Evolutionary conservation across 176 grass and related monocot species (phyloP), one percentile per base, ranked within the genome.

Genomic region (Carex parvula): DNA sequence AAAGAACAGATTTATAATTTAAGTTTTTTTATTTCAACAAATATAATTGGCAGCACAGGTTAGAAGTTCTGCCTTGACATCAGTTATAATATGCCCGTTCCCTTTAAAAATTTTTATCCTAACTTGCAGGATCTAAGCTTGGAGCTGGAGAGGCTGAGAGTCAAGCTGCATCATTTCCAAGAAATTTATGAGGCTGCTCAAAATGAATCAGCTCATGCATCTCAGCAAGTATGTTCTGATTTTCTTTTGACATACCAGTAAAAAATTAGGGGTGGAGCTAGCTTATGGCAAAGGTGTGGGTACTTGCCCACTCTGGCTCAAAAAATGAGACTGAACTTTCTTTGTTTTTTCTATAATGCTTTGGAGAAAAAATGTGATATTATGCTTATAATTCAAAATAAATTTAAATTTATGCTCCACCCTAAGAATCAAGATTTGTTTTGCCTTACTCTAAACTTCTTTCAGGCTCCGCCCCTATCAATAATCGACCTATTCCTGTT

Each of bases 61-160:
- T 8, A 22, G 41, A 46, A 46, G 18, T 71, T 46, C 39, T 70
- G 67, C 17, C 32, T 57, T 30, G 13, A 56, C 24, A 24, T 56
- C 52, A 56, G 22, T 78, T 56, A 14, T 55, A 24, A 18, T 17
- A 55, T 30, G 13, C 8, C 14, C 24, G 0, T 44, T 78, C 15
- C 52, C 52, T 18, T 78, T 16, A 8, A 7, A 55, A 6, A 24
- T 0, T 1, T 54, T 74, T 76, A 4, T 77, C 46, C 20, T 30
- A 56, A 30, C 24, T 77, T 56, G 13, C 73, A 77, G 73, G 83
- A 95, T 81, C 66, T 90, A 46, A 89, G 85, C 75, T 62, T 90
- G 86, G 86, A 92, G 63, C 90, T 91, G 59, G 85, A 92, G 46
- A 91, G 63, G 46, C 22, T 92, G 35, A 85, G 80, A 65, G 76